Base-by-base conservation (phyloP, 1,284 basidiomycete species). In the Melampsora larici-populina region DNA sequence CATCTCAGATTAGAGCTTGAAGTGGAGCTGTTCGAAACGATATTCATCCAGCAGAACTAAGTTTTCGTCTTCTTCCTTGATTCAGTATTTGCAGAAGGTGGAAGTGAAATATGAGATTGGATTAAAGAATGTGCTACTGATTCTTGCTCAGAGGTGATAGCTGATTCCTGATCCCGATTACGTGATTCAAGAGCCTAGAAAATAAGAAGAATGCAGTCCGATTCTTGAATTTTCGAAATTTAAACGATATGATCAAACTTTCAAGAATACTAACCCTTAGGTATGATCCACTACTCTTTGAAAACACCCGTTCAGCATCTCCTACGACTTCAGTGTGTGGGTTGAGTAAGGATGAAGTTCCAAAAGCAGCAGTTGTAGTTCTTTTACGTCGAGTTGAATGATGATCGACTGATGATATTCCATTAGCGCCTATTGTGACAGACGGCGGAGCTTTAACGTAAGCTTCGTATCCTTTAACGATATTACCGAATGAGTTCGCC, bases 381-480 rank as follows among this genome's bases (percentile, higher is more conserved):
- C 75, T 21, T 46, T 78, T 78, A 18, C 75, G 33, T 13, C 75
- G 51, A 6, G 73, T 76, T 17, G 73, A 76, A 76, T 67, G 73
- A 55, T 76, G 73, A 66, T 76, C 73, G 15, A n/a, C n/a, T 15
- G n/a, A n/a, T n/a, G 48, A 51, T 51, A n/a, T 15, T 13, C 60
- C 60, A 62, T 29, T 62, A n/a, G 55, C 67, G 2, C 40, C 67
- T 24, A 70, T 65, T 18, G 55, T 78, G 11, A 66, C 67, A 24
- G 75, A 78, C 48, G 75, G 75, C n/a, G 75, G 75, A 43, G 75
- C 75, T 48, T 78, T 78, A 17, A 78, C 75, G 36, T 78, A 78
- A n/a, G 67, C 75, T 46, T 78, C 75, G 68, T 78, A 78, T 5
- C 75, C 75, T 43, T 78, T 78, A 43, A 78, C 75, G 33, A 78